Conservation (phyloP, 176 grass and related monocot genomes). For the Cenchrus americanus region DNA sequence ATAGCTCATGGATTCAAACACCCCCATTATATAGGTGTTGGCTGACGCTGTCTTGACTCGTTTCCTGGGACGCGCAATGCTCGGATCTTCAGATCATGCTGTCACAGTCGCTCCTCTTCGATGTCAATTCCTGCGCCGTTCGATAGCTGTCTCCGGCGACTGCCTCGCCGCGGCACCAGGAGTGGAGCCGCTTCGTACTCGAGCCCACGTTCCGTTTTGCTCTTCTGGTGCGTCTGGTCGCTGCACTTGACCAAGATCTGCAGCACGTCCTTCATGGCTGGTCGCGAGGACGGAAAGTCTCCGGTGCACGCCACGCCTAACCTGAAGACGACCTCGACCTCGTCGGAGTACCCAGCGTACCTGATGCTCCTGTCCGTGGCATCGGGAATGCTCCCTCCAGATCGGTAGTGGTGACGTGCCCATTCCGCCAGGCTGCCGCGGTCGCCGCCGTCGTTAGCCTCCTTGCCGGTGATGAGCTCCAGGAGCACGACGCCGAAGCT, state of each 20-base stretch:
- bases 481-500: constrained; percentile 95
- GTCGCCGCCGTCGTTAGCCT: constrained; percentile 62
- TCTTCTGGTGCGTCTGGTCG: constrained; percentile 38
- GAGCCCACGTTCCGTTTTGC: constrained; percentile 7
- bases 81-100: constrained; percentile 44
- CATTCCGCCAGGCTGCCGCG: constrained; percentile 65
- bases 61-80: neutral
- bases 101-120: constrained; percentile 22
- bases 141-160: constrained; percentile 32
- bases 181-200: constrained; percentile 57
- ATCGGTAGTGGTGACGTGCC: constrained; percentile 60
- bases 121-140: constrained; percentile 15
- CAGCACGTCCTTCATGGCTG: constrained; percentile 75
- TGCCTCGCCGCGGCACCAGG: constrained; percentile 42
- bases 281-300: constrained; percentile 52
- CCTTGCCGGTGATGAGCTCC: constrained; percentile 73
- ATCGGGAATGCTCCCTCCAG: constrained; percentile 44
- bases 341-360: constrained; percentile 39
- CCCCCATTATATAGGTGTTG: too few relatives aligned
- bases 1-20: too few relatives aligned
- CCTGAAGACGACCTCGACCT: constrained; percentile 68
- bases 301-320: constrained; percentile 66
- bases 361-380: constrained; percentile 54
- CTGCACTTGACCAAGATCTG: constrained; percentile 57
- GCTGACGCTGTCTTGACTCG: neutral